Base-by-base conservation (phyloP, 176 grass and related monocot species). In the Bromus sterilis region DNA sequence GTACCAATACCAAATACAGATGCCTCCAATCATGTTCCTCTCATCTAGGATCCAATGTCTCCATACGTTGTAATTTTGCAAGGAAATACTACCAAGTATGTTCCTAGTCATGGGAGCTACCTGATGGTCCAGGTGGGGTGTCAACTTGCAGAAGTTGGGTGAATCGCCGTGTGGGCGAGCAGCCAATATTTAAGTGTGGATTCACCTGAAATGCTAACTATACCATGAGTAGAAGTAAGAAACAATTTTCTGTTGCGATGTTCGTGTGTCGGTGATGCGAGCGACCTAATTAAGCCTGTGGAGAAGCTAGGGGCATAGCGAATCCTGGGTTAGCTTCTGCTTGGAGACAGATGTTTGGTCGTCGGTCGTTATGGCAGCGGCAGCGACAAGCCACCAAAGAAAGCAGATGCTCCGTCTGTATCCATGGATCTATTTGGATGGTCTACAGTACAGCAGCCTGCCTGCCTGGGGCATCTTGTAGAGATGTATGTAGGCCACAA, bases 41-140 rank as follows among this genome's bases (percentile, higher is more conserved):
- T 77, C 82, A 77, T 85, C 42, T 44, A 77, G 82, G 71, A 89
- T 89, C 78, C 87, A 81, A 81, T 89, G 81, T 85, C 49, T 11
- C 76, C 21, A 26, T 4, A 11, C 6, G 1, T 28, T 28, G n/a
- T 28, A 32, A 78, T 64, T 78, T 67, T 21, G 37, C 49, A 53
- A 53, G 18, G 30, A 32, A 31, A 20, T 13, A 34, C 34, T 4
- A 9, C 4, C 65, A 9, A 57, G 74, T 72, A 14, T 43, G 64
- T 48, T 74, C 5, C 44, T 74, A 10, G 55, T 18, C 64, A 63
- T 78, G 33, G 30, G 11, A 67, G 84, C 31, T 21, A 43, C 29
- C 43, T 42, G 66, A 79, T 79, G 81, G 66, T 32, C 15, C 86
- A 82, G 70, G 24, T 40, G 63, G 20, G 41, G 21, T 31, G 7